A percentile compares a stretch with the other conserved stretches of the same genome.
phyloP scores from a whole-genome alignment of 306 rosid species.

The Rubus parviflorus region DNA sequence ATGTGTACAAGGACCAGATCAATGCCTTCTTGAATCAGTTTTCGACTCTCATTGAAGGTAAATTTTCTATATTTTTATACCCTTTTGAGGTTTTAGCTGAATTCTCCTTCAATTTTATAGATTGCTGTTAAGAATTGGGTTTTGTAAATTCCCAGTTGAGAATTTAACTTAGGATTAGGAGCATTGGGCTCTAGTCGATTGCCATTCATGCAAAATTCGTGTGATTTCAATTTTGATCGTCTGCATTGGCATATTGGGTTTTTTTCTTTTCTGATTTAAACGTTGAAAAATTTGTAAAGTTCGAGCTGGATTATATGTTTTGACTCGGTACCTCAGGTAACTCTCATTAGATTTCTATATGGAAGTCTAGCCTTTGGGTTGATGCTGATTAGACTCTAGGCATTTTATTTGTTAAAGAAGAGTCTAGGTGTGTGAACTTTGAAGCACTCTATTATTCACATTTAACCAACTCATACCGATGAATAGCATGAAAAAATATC shows the following conservation, averaged over 20 bases:
- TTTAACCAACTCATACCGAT: background rate
- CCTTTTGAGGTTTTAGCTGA: background rate
- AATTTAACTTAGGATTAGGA: background rate
- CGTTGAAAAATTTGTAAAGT: background rate
- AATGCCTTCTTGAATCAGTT: constrained; percentile 67
- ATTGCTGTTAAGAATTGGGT: background rate
- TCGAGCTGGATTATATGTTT: background rate
- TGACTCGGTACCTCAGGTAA: background rate
- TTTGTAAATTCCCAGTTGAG: no score
- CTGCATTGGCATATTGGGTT: background rate
- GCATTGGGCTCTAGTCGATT: background rate
- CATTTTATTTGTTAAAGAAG: background rate
- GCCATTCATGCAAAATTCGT: background rate
- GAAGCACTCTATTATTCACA: background rate
- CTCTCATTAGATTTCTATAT: background rate
- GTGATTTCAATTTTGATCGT: background rate
- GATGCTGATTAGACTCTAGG: background rate
- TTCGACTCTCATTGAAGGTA: constrained; percentile 77
- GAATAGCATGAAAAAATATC: background rate
- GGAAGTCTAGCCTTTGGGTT: background rate
- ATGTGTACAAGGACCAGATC: constrained; percentile 70
- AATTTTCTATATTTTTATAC: background rate
- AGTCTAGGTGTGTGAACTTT: background rate
- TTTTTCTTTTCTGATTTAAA: background rate
- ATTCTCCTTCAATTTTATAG: background rate